Percentiles rank a stretch among this genome's conserved stretches.
These are phyloP conservation scores for Aspergillus panamensis DNA, from an alignment of 495 filamentous ascomycete species.

Conservation along the genomic window DNA sequence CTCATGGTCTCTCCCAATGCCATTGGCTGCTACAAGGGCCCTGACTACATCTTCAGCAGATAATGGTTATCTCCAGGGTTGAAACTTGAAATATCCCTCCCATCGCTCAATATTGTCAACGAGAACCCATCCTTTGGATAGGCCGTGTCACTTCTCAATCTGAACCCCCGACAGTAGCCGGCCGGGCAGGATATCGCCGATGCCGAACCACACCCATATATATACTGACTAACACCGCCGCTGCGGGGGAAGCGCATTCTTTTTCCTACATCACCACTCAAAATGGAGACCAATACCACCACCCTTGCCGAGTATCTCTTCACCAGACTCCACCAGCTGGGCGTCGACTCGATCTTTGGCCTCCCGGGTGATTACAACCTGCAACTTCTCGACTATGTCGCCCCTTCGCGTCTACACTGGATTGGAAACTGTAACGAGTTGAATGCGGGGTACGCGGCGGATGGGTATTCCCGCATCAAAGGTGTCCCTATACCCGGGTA, in stretches of 20 bases:
- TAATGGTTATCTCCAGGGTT: too few relatives aligned
- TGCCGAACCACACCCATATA: neutral
- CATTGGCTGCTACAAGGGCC: too few relatives aligned
- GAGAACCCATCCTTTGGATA: too few relatives aligned
- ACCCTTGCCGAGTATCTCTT: conserved; percentile 59
- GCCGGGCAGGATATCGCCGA: too few relatives aligned
- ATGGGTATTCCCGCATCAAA: conserved; percentile 73
- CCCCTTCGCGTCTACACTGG: conserved; percentile 60
- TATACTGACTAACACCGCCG: neutral
- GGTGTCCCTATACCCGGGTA: conserved; percentile 45
- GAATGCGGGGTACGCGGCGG: conserved; percentile 76
- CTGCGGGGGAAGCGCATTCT: neutral
- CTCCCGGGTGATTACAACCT: conserved; percentile 75
- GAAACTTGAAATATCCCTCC: too few relatives aligned
- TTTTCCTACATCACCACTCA: neutral
- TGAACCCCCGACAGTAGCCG: too few relatives aligned
- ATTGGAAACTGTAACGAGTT: conserved; percentile 76
- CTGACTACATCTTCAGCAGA: too few relatives aligned
- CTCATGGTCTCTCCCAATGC: too few relatives aligned
- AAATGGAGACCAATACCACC: conserved; percentile 13
- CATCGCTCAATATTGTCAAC: too few relatives aligned
- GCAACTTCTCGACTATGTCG: conserved; percentile 61
- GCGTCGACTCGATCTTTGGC: conserved; percentile 61
- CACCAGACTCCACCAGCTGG: conserved; percentile 61
- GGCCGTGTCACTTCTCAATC: too few relatives aligned